Base-by-base conservation (phyloP, 108 stramenopile genomes). In the Cyclostephanos invisitatus region DNA sequence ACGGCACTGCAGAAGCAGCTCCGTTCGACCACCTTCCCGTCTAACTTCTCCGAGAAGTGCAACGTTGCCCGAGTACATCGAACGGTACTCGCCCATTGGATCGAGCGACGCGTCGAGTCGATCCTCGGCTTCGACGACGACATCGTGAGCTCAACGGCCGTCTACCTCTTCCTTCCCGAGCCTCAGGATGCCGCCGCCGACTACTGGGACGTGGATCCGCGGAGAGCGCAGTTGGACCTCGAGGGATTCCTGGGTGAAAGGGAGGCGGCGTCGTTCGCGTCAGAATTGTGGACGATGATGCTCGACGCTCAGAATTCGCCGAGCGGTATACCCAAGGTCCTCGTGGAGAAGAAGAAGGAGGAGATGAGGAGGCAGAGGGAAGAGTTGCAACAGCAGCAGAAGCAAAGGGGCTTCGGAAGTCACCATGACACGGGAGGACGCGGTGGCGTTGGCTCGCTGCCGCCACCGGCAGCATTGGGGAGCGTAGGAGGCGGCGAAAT, bases 121-220 rank as follows among this genome's bases (percentile, higher is more conserved):
- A 77, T 95, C 15, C 70, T 91, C 29, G 94, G 94, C 40, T 95
- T 95, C 77, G 94, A 95, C 21, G 94, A 95, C 76, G 94, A 95
- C 56, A 95, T 95, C 76, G 94, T 95, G 0, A 44, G 77, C 21
- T 78, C 76, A 29, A 95, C 83, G 46, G 91, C 91, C 3, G 83
- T 88, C 25, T 89, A 95, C 77, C 63, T 95, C 25, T 95, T 95
- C 76, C 67, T 95, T 36, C 91, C 91, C 4, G 79, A 83, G 28
- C 66, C 70, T 11, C 64, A 47, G 32, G 71, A 58, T 28, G 36
- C 56, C 24, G 40, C 63, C 22, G 64, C 48, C 12, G 47, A 73
- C 14, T 35, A 64, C 29, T 36, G 22, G 28, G 74, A 62, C 47
- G 84, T 89, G 0, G 94, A 95, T 72, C 90, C 91, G 8, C 80